A percentile compares a stretch with the other conserved stretches of the same genome.
Conservation (phyloP, 495 filamentous ascomycete species). For the Penicillium samsonianum region DNA sequence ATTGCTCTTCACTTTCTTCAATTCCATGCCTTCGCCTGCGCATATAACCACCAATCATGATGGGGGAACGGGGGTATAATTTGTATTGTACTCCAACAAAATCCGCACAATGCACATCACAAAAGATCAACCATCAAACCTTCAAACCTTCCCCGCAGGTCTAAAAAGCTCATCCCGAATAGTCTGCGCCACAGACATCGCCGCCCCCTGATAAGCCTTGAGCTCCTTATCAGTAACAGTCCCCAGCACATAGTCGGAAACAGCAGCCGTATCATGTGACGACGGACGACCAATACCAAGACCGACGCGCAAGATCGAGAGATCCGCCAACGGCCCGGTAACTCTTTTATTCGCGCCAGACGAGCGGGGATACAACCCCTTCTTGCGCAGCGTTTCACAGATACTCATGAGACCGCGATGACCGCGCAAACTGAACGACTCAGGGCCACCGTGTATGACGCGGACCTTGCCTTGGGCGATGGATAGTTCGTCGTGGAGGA, state of each 20-base stretch:
- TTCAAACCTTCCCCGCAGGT: constrained; percentile 2
- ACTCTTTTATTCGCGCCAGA: neutral
- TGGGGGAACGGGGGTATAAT: neutral
- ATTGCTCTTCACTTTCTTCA: constrained; percentile 1
- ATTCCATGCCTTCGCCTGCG: neutral
- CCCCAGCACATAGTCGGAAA: constrained; percentile 67
- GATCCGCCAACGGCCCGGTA: constrained; percentile 10
- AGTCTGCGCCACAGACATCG: constrained; percentile 49
- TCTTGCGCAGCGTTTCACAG: constrained; percentile 47
- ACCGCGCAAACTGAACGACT: constrained; percentile 58
- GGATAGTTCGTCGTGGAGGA: constrained; percentile 78
- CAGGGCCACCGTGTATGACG: constrained; percentile 53
- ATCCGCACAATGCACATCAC: neutral
- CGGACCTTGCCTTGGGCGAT: constrained; percentile 58
- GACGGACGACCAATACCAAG: constrained; percentile 72
- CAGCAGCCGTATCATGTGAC: constrained; percentile 54
- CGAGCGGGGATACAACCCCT: constrained; percentile 31
- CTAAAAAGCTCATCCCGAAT: constrained; percentile 49
- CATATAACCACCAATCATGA: neutral
- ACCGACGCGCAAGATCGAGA: constrained; percentile 56
- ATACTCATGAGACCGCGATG: constrained; percentile 81
- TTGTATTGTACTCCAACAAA: neutral
- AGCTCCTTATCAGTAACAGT: constrained; percentile 57
- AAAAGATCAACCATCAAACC: constrained; percentile 6
- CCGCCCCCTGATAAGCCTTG: constrained; percentile 50